Base-by-base conservation (phyloP, 805 yeast genomes). In the Candida takata region DNA sequence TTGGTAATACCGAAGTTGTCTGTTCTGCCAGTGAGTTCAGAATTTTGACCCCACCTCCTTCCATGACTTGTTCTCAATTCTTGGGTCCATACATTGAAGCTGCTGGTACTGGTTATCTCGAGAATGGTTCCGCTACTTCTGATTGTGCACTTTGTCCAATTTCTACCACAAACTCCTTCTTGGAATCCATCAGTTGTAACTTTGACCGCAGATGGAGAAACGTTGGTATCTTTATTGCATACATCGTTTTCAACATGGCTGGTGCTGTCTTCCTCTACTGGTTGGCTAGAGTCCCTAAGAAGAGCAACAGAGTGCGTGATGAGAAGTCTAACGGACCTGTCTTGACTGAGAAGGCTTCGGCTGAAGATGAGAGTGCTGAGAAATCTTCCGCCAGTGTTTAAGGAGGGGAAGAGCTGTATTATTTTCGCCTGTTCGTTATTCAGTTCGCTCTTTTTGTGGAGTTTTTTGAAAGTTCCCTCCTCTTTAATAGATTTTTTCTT, bases 261-360 rank as follows among this genome's bases (percentile, higher is more conserved):
- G 62, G 63, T 38, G 64, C 81, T 10, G 36, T 58, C 3, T 70
- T 64, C 49, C 48, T 67, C 44, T 70, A 79, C 66, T 77, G 82
- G 47, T 32, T 41, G 31, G 80, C 77, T 10, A 74, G 92, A 68
- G 90, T 82, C 42, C 92, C 92, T 36, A 80, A 80, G 70, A 48
- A 72, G 70, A 44, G 55, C 20, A 15, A 13, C 23, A 28, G 31
- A 18, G 31, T 28, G 21, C 15, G 54, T 51, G n/a, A 16, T 28
- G 31, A 15, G 20, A 4, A 28, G 24, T 12, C 27, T 3, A 16
- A 18, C 14, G 58, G 19, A 11, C 26, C 11, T 11, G 23, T 19
- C 20, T 10, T 21, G 13, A 20, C 13, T 8, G 34, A 55, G 60
- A 40, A 27, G 20, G 10, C 23, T 20, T 20, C 23, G 10, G 10